phyloP scores from a whole-genome alignment of 306 rosid species.

The Potentilla sterilis region DNA sequence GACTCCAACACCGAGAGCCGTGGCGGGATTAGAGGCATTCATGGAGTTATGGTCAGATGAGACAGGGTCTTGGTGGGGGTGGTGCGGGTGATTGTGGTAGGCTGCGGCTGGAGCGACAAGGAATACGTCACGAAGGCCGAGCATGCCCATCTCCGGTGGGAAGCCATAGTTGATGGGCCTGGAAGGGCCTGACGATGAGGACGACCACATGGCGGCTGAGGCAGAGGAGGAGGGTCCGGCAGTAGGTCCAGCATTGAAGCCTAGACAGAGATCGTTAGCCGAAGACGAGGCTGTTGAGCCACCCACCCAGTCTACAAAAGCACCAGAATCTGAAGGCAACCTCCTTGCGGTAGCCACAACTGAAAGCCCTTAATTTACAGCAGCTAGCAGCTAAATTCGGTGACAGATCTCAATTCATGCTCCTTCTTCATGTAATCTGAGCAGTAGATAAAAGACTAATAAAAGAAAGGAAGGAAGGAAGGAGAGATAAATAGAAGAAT shows the following conservation, averaged over 20 bases:
- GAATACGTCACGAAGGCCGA: slow-evolving; percentile 66
- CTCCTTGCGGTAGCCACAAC: slow-evolving; percentile 99
- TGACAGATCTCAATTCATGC: not conserved
- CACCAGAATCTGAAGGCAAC: slow-evolving; percentile 87
- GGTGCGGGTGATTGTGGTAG: slow-evolving; percentile 23
- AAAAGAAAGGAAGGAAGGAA: too few species aligned
- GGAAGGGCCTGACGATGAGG: not conserved
- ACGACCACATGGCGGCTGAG: not conserved
- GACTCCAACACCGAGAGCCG: slow-evolving; percentile 82
- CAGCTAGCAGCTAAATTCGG: too few species aligned
- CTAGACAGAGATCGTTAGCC: slow-evolving; percentile 70
- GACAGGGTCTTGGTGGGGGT: slow-evolving; percentile 28
- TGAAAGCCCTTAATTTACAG: slow-evolving; percentile 28
- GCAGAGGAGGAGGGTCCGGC: slow-evolving; percentile 47
- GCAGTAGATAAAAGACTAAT: not conserved
- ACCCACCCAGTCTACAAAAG: slow-evolving; percentile 88
- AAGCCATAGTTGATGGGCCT: slow-evolving; percentile 55
- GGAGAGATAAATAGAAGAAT: too few species aligned
- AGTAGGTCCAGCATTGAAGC: slow-evolving; percentile 64
- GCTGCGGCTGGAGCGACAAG: slow-evolving; percentile 69
- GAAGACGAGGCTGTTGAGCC: slow-evolving; percentile 32
- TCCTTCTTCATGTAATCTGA: not conserved
- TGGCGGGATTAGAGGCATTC: slow-evolving; percentile 54
- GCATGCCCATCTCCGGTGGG: slow-evolving; percentile 69
- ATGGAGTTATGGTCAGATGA: slow-evolving; percentile 30